Conservation (phyloP, 2,329 filamentous ascomycete species). For the Stylonectria norvegica region DNA sequence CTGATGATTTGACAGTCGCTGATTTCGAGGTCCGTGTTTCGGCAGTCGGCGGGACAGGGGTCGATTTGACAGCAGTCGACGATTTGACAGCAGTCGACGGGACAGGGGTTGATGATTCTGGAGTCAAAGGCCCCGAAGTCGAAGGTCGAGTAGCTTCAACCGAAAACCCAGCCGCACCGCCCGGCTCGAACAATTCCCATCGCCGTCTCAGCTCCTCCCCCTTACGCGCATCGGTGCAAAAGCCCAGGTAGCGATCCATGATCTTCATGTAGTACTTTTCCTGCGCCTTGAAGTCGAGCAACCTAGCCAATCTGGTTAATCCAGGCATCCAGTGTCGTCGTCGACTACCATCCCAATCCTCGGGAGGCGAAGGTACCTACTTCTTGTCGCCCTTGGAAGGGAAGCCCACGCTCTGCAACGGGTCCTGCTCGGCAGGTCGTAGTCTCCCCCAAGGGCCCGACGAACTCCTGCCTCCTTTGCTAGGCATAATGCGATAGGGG, state of each 20-base stretch:
- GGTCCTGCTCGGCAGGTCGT: constrained; percentile 70
- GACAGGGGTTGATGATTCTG: not conserved
- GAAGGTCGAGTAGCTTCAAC: constrained; percentile 4
- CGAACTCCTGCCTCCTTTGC: constrained; percentile 30
- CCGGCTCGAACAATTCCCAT: constrained; percentile 59
- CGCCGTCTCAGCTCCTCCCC: constrained; percentile 70
- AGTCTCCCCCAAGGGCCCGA: constrained; percentile 66
- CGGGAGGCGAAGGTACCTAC: too few relatives aligned
- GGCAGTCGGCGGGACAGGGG: not conserved
- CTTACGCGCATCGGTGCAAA: constrained; percentile 72
- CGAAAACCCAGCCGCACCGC: constrained; percentile 10
- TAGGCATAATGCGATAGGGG: constrained; percentile 21
- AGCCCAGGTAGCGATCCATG: constrained; percentile 82
- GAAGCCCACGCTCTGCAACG: constrained; percentile 76
- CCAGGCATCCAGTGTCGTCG: not conserved
- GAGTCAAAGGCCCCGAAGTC: not conserved
- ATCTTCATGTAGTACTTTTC: constrained; percentile 85
- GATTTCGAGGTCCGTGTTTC: constrained; percentile 4
- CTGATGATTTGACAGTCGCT: not conserved
- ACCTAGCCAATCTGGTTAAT: constrained; percentile 39
- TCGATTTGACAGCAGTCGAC: not conserved
- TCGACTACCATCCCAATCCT: not conserved
- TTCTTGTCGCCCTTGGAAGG: constrained; percentile 88
- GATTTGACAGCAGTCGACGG: constrained; percentile 6
- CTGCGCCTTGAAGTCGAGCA: constrained; percentile 73